Percentiles rank a stretch among this genome's conserved stretches.
phyloP scores from a whole-genome alignment of 2,329 filamentous ascomycete genomes.

The Exophiala bonariae region DNA sequence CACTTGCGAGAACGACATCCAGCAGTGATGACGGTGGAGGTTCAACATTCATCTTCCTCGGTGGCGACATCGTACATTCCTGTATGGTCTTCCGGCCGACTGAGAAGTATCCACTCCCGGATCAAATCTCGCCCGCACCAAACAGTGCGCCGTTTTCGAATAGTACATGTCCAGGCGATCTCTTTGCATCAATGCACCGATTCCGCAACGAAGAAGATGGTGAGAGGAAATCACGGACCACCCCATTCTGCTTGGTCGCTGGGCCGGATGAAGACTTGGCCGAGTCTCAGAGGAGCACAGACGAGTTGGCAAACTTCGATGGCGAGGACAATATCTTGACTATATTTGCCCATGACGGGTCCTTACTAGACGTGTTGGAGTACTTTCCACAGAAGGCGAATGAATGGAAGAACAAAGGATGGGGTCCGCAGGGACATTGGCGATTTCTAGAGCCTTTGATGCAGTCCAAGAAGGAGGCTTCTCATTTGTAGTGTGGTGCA shows the following conservation, averaged over 20 bases:
- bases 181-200: slow-evolving; percentile 26
- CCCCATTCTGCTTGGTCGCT: slow-evolving; percentile 25
- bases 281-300: slow-evolving; percentile 22
- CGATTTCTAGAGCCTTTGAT: background rate
- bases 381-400: slow-evolving; percentile 25
- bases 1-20: slow-evolving; percentile 23
- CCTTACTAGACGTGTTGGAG: slow-evolving; percentile 26
- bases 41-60: slow-evolving; percentile 21
- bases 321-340: slow-evolving; percentile 28
- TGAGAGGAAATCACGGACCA: slow-evolving; percentile 16
- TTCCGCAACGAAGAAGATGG: slow-evolving; percentile 12
- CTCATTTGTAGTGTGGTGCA: too few species aligned
- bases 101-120: slow-evolving; percentile 27
- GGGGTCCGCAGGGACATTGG: slow-evolving; percentile 15
- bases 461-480: background rate
- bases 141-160: background rate
- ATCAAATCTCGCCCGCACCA: slow-evolving; percentile 9
- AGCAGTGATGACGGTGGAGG: background rate
- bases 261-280: slow-evolving; percentile 17
- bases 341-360: slow-evolving; percentile 28
- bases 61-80: slow-evolving; percentile 13
- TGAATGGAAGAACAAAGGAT: slow-evolving; percentile 22
- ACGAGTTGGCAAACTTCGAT: slow-evolving; percentile 28
- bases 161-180: slow-evolving; percentile 24
- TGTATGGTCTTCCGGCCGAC: slow-evolving; percentile 30